Base-by-base conservation (phyloP, 148 eudicot genomes). In the Cornus florida region DNA sequence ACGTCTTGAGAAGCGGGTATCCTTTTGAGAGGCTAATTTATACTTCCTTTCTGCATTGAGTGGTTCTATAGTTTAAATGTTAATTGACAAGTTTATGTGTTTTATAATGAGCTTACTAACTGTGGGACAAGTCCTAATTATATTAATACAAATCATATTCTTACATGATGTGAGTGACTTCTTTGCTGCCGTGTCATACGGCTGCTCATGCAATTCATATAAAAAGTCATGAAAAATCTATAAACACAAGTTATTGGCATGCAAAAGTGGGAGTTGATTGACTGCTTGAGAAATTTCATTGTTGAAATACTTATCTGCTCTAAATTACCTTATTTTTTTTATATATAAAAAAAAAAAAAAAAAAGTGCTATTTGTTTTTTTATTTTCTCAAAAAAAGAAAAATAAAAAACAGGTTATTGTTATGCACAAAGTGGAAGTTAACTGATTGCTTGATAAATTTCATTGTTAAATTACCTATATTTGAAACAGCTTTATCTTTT, bases 1-100 rank as follows among this genome's bases (percentile, higher is more conserved):
- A 35, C 97, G 99, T 76, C 99, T 96, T 82, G 98, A 96, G 83
- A 96, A 96, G 88, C 86, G 99, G 80, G 99, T 96, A 90, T 83
- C 84, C 88, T 87, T 72, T 78, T 20, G 62, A 69, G 38, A 16
- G 71, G 67, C 22, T 48, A 10, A 67, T 77, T 73, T 60, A 62
- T 73, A 43, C 67, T 43, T 20, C 35, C 53, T 16, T 41, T 59
- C 46, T 69, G 7, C 12, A 50, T n/a, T 43, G 33, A 66, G 5
- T 24, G 66, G 39, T 67, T 76, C 7, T 64, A 13, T 24, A 41
- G 11, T 20, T 20, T 48, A 67, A 76, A 46, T 46, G 62, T 20
- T 39, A 22, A 46, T 66, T 67, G 35, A 39, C 64, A 24, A 66
- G 60, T 13, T 67, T 35, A 33, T 24, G 23, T 6, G 3, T 41